Conservation (phyloP, 805 yeast species). For the Saccharomycopsis sp. region DNA sequence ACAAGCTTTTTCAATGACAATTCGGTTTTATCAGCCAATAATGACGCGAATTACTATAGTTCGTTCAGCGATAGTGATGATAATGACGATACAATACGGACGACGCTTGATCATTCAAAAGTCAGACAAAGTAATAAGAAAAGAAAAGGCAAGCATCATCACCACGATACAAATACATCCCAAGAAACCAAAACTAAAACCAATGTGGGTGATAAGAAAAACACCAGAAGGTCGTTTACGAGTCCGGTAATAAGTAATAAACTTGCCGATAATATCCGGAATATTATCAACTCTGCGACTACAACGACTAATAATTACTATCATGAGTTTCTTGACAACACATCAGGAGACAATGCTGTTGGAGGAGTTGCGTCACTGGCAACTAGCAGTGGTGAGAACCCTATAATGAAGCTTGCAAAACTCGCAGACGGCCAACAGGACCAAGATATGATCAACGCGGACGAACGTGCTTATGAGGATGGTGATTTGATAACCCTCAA, state of each 20-base stretch:
- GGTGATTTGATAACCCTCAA: constrained; percentile 16
- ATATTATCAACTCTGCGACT: constrained; percentile 17
- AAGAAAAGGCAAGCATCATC: not conserved
- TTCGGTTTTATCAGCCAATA: constrained; percentile 8
- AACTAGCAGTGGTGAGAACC: not conserved
- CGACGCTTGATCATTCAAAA: not conserved
- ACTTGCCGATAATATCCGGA: constrained; percentile 17
- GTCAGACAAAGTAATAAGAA: not conserved
- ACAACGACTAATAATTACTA: constrained; percentile 14
- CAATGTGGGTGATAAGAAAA: too few relatives aligned
- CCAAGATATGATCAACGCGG: constrained; percentile 4
- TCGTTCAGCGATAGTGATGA: not conserved
- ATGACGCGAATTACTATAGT: not conserved
- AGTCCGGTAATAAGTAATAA: constrained; percentile 6
- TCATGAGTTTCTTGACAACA: constrained; percentile 5
- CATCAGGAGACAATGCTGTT: not conserved
- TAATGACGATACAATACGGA: not conserved
- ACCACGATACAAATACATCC: not conserved
- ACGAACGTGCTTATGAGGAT: constrained; percentile 5
- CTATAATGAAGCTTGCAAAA: not conserved
- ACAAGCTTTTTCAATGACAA: constrained; percentile 19
- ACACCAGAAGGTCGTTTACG: not conserved
- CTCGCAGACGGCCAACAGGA: not conserved
- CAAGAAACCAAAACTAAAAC: not conserved
- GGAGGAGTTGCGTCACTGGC: not conserved